Base-by-base conservation (phyloP, 768 basidiomycete genomes). In the Cubamyces sp. region DNA sequence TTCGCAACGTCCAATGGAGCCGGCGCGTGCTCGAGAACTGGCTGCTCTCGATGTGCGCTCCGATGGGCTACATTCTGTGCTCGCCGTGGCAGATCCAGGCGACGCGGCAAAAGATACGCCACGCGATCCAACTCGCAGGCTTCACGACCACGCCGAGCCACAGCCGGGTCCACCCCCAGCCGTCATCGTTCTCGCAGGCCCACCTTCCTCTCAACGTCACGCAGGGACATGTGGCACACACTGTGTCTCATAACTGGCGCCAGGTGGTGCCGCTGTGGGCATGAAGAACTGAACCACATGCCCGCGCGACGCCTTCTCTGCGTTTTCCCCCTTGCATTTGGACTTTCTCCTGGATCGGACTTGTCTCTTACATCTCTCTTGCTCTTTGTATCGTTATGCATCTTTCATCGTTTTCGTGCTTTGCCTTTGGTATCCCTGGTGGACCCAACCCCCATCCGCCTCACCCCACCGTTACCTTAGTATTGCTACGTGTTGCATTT, bases 61-160 rank as follows among this genome's bases (percentile, higher is more conserved):
- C 86, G 5, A 90, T 90, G 87, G 80, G 82, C 0, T 90, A 88
- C 65, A 68, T 73, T 1, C 67, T 65, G 0, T 89, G 84, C 65
- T 79, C 81, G 28, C 71, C 77, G 0, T 71, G 72, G 43, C 78
- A 79, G 67, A 74, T 78, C 57, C 73, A 74, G 18, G 78, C 81
- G 58, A 79, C 86, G 68, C 76, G 79, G 18, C 70, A 74, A 4
- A 78, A 83, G 18, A 84, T 90, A 60, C 71, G 72, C n/a, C 81
- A 88, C 62, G 87, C 87, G 3, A 78, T 88, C 21, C 48, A 39
- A 7, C 70, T 72, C 47, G 64, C 63, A 9, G 34, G 34, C 37
- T 64, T 60, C 43, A 49, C 54, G 34, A 39, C 50, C 12, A 46
- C 34, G 28, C 34, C 6, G 28, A 34, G 34, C 9, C 34, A 34